Base-by-base conservation (phyloP, 2,329 filamentous ascomycete genomes). In the Neophaeococcomyces mojaviensis region DNA sequence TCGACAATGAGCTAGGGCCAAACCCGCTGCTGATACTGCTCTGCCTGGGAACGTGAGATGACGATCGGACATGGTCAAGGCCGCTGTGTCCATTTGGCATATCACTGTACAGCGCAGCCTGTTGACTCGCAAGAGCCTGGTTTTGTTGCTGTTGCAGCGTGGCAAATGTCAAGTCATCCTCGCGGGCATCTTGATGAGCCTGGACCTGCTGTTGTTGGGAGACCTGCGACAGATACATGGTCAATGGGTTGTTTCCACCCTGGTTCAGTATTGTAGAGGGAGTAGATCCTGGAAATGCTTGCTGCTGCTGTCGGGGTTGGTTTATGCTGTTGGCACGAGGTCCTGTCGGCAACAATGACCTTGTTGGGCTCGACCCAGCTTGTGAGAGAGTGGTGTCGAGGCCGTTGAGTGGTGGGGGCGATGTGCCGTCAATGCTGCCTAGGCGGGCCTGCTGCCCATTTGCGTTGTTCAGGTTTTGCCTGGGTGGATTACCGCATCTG, bases 401-500 rank as follows among this genome's bases (percentile, higher is more conserved):
- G 39, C 78, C 77, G 53, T 78, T 81, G 54, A 78, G 65, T 4
- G 72, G 72, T 2, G 75, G 75, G 6, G 74, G 74, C 8, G 77
- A 79, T 49, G 73, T 69, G 26, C 74, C 64, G 47, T 79, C 77
- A 15, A 70, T 56, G n/a, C 64, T 59, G 48, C 59, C 59, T 70
- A 68, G 79, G 44, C 87, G 84, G 48, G 83, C 82, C 60, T 84
- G 77, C 44, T 76, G 72, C 55, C 84, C 71, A 55, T 74, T 72
- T 42, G 71, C 65, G 51, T 72, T 70, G 54, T 74, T 78, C 64
- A 83, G 79, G 55, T 86, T 77, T 70, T 97, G 92, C 50, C 92
- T 83, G 36, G 92, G 92, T 43, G 92, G 85, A 69, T 98, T 98
- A 56, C 92, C 92, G 60, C 92, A 98, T 47, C 92, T 82, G 64